phyloP scores from a whole-genome alignment of 768 basidiomycete genomes.

The Panellus pusillus region DNA sequence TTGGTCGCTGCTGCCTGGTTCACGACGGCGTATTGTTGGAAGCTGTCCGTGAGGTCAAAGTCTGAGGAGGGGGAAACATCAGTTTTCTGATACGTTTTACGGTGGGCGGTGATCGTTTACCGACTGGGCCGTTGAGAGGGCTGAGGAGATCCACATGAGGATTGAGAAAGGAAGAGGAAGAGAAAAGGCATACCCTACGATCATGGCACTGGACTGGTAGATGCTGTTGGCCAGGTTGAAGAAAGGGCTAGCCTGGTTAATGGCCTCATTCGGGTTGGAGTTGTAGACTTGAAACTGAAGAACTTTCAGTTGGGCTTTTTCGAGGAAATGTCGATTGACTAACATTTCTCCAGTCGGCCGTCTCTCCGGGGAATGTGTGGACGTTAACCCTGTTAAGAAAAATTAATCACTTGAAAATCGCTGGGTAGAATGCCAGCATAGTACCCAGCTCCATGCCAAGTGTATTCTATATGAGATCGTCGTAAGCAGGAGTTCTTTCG shows the following conservation, averaged over 20 bases:
- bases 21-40: conserved; percentile 16
- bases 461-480: conserved; percentile 3
- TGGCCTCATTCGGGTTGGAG: not conserved
- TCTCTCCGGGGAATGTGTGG: conserved; percentile 7
- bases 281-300: conserved; percentile 11
- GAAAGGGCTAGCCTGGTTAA: not conserved
- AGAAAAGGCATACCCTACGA: not conserved
- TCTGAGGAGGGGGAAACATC: not conserved
- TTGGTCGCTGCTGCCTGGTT: conserved; percentile 2
- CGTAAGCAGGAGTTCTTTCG: not conserved
- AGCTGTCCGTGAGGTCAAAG: not conserved
- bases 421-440: not conserved
- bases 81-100: not conserved
- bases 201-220: conserved; percentile 3
- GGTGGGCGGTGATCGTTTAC: not conserved
- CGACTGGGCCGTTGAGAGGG: conserved; percentile 4
- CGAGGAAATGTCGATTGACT: not conserved
- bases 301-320: not conserved
- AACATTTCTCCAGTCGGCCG: conserved; percentile 3
- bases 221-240: not conserved
- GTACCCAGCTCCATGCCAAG: conserved; percentile 7
- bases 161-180: not conserved
- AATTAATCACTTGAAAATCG: not conserved
- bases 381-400: not conserved
- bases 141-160: not conserved